Evolutionary conservation across 768 basidiomycete genomes (phyloP).

Genomic region (Ramaria rubella): DNA sequence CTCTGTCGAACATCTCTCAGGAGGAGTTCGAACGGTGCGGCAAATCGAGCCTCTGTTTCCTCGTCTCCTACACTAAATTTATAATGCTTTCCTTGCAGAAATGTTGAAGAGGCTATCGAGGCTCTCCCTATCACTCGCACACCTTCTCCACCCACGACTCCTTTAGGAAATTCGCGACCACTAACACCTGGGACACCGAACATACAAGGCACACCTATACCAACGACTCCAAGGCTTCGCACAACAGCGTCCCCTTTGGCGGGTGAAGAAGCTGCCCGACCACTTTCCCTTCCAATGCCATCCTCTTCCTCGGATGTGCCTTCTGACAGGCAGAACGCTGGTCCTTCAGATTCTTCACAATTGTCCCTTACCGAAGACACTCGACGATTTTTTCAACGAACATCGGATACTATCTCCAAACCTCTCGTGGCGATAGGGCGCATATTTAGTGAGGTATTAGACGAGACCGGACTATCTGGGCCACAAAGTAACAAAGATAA

Average conservation of each 20-base stretch:
- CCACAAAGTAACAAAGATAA: background rate
- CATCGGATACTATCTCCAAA: constrained; percentile 85
- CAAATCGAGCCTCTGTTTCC: background rate
- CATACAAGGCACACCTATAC: background rate
- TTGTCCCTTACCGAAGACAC: constrained; percentile 61
- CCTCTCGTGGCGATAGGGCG: constrained; percentile 84
- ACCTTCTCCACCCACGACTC: constrained; percentile 24
- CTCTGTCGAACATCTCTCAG: constrained; percentile 88
- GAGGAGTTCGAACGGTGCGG: constrained; percentile 82
- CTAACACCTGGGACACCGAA: constrained; percentile 14
- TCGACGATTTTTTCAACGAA: constrained; percentile 76
- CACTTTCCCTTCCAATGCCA: constrained; percentile 55
- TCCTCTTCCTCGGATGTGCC: constrained; percentile 32
- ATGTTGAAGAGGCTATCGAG: constrained; percentile 57
- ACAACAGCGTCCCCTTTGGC: constrained; percentile 39
- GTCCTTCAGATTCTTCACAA: background rate
- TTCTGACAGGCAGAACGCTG: background rate
- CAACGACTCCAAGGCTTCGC: constrained; percentile 11
- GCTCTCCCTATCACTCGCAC: constrained; percentile 34
- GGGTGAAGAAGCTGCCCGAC: constrained; percentile 87
- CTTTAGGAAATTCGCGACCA: constrained; percentile 23
- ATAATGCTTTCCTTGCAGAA: constrained; percentile 26
- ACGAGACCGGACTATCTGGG: constrained; percentile 29
- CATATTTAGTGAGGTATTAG: constrained; percentile 80
- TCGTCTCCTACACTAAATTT: background rate